These are phyloP conservation scores for Gossypium davidsonii DNA, from an alignment of 441 rosid species.

Conservation along the genomic window DNA sequence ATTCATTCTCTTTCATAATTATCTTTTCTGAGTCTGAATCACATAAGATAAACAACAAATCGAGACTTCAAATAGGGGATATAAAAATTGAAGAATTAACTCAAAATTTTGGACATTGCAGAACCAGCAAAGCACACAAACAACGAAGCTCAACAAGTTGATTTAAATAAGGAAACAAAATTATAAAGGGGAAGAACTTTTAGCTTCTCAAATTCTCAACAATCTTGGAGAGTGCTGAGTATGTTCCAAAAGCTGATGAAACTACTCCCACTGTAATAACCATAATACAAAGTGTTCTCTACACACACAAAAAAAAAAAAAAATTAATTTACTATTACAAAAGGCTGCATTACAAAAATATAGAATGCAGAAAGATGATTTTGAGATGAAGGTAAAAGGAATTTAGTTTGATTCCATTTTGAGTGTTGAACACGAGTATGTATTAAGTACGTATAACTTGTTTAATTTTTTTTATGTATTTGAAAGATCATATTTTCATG, in stretches of 20 bases:
- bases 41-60: background rate
- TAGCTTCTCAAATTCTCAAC: slow-evolving; percentile 40
- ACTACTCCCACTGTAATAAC: slow-evolving; percentile 55
- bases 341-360: background rate
- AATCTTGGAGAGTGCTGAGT: slow-evolving; percentile 58
- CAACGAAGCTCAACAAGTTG: background rate
- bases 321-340: background rate
- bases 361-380: background rate
- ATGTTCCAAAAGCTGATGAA: slow-evolving; percentile 57
- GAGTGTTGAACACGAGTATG: background rate
- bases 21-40: background rate
- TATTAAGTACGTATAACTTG: background rate
- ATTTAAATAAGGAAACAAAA: background rate
- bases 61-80: background rate
- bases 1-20: background rate
- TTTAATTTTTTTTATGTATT: no score
- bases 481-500: no score
- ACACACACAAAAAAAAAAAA: slow-evolving; percentile 12
- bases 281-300: slow-evolving; percentile 47
- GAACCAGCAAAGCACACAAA: background rate
- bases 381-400: background rate
- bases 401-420: no score
- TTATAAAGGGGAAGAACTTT: background rate
- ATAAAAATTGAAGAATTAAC: background rate
- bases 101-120: background rate